phyloP scores from a whole-genome alignment of 116 monocot species.

The Dioscorea cayenensis region DNA sequence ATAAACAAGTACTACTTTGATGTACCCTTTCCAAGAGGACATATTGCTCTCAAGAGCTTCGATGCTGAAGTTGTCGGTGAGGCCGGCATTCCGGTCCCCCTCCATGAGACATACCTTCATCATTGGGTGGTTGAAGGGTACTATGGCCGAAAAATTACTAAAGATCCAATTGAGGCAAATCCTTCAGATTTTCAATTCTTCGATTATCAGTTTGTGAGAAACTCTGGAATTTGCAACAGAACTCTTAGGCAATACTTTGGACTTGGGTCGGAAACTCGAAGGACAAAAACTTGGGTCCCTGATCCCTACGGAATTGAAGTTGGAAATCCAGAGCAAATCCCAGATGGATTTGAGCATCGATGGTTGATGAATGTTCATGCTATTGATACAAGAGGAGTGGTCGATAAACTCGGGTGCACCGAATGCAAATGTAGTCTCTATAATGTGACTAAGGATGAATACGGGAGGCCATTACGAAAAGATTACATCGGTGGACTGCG shows the following conservation, averaged over 20 bases:
- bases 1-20: conserved; percentile 33
- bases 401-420: conserved; percentile 62
- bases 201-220: conserved; percentile 23
- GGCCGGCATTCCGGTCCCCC: conserved; percentile 45
- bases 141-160: conserved; percentile 19
- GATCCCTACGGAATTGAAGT: conserved; percentile 76
- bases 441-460: conserved; percentile 52
- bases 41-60: conserved; percentile 73
- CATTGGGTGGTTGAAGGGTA: conserved; percentile 64
- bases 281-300: conserved; percentile 61
- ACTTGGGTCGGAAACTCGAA: conserved; percentile 79
- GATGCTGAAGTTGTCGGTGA: conserved; percentile 63
- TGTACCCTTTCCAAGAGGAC: conserved; percentile 70
- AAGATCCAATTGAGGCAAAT: neutral
- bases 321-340: conserved; percentile 44
- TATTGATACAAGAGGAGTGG: conserved; percentile 71
- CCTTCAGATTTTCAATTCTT: conserved; percentile 4
- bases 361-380: conserved; percentile 88
- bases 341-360: conserved; percentile 55
- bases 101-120: conserved; percentile 83
- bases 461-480: conserved; percentile 16
- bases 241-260: conserved; percentile 64
- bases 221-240: conserved; percentile 48
- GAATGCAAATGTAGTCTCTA: conserved; percentile 80
- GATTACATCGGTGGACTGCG: conserved; percentile 58